Conservation (phyloP, 257 asterid species). For the Plantago major region DNA sequence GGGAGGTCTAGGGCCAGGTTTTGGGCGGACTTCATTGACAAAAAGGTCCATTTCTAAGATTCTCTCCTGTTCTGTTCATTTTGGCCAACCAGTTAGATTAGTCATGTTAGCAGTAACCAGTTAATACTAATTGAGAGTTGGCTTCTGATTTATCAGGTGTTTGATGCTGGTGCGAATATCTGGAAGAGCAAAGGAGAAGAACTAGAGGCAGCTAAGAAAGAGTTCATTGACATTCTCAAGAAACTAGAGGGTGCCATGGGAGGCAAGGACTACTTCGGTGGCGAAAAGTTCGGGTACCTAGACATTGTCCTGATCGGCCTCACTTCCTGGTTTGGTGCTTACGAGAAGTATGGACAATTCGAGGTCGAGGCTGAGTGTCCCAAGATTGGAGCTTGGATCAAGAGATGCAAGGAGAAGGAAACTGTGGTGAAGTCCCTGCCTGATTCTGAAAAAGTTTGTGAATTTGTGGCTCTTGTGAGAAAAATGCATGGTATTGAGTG, state of each 20-base stretch:
- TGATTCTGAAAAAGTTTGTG: constrained; percentile 38
- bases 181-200: constrained; percentile 62
- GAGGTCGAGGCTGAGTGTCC: constrained; percentile 56
- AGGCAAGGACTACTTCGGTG: constrained; percentile 52
- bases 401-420: constrained; percentile 52
- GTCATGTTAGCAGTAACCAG: no score
- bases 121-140: no score
- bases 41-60: constrained; percentile 39
- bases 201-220: constrained; percentile 46
- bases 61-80: no score
- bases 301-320: constrained; percentile 44
- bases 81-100: no score
- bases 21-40: constrained; percentile 82
- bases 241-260: constrained; percentile 68
- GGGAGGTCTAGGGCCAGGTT: constrained; percentile 63
- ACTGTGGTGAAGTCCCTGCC: constrained; percentile 48
- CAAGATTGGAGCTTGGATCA: constrained; percentile 50
- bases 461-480: constrained; percentile 44
- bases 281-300: constrained; percentile 53
- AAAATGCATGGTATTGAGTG: constrained; percentile 61
- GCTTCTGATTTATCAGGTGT: constrained; percentile 29
- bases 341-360: constrained; percentile 60
- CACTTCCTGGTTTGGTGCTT: constrained; percentile 57
- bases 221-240: constrained; percentile 55
- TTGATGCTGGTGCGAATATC: constrained; percentile 36